A percentile compares a stretch with the other conserved stretches of the same genome.
Conservation (phyloP, 352 stramenopile genomes). For the Pythium pyrilobum region DNA sequence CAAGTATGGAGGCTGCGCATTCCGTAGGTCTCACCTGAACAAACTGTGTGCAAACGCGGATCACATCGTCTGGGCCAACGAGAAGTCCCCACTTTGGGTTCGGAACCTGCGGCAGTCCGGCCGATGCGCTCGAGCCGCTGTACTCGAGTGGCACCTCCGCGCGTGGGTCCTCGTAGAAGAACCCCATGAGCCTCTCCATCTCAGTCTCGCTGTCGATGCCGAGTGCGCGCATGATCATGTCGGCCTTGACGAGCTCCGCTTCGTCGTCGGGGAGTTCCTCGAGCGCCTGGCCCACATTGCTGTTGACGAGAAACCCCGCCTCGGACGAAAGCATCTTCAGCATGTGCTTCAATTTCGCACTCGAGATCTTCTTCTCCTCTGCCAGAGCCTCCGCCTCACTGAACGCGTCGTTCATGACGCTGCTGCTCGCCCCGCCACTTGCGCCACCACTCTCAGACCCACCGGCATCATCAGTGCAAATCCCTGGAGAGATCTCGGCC, state of each 20-base stretch:
- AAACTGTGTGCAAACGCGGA: conserved; percentile 83
- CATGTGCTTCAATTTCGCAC: conserved; percentile 86
- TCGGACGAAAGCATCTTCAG: conserved; percentile 81
- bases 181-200: conserved; percentile 76
- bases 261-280: conserved; percentile 69
- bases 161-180: conserved; percentile 70
- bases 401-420: conserved; percentile 37
- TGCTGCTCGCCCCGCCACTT: not conserved
- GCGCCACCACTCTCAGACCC: not conserved
- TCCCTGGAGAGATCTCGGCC: conserved; percentile 1
- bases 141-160: conserved; percentile 44
- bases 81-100: conserved; percentile 58
- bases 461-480: conserved; percentile 2
- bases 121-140: not conserved
- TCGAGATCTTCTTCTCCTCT: conserved; percentile 61
- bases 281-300: conserved; percentile 70
- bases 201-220: conserved; percentile 85
- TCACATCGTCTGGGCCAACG: conserved; percentile 81
- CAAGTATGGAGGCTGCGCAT: too few relatives aligned
- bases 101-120: conserved; percentile 8
- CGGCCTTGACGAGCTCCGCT: conserved; percentile 77
- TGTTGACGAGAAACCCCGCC: conserved; percentile 86
- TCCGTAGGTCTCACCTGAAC: conserved; percentile 58
- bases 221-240: conserved; percentile 85
- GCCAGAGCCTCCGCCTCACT: conserved; percentile 36